Base-by-base conservation (phyloP, 2,329 filamentous ascomycete genomes). In the Fusarium hostae region DNA sequence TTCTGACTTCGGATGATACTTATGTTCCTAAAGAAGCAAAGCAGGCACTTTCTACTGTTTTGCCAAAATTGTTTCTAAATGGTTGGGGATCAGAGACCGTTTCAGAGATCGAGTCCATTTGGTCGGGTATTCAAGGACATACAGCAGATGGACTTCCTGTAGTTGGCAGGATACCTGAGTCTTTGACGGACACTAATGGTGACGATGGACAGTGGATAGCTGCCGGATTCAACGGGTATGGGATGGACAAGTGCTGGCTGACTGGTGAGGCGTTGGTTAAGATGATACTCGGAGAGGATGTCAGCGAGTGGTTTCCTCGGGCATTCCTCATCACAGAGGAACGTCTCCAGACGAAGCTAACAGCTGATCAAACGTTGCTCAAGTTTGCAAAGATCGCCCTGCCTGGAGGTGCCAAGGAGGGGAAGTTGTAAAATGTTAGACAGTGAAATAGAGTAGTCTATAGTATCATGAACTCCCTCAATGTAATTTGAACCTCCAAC, bases 221-320 rank as follows among this genome's bases (percentile, higher is more conserved):
- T 6, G 85, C 83, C 0, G 86, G 84, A 0, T 87, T 83, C 67
- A 81, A 78, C 44, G 85, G 85, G 9, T 84, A 86, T 24, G 86
- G 86, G 5, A 87, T 87, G 84, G 81, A 82, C 6, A 83, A 83
- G 75, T 83, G 84, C 6, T 87, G 85, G 85, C 79, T 85, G 6
- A 84, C 80, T 28, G 86, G 84, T 1, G 80, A 80, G 26, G 85
- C 84, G 1, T 55, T 79, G 40, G 76, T 68, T 0, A 73, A 71
- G 9, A 77, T 77, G 73, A 62, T 78, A 9, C 51, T 78, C 2
- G 75, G 71, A 0, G 68, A 76, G 16, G 74, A 52, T 39, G 32
- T 52, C 48, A 66, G 55, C 3, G 69, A 43, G 9, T 79, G 72
- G 73, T 71, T 75, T 48, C 73, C 73, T 0, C 41, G 51, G 4